These are phyloP conservation scores for Colletotrichum orbiculare DNA, from an alignment of 2,329 filamentous ascomycete species.

Conservation along the genomic window DNA sequence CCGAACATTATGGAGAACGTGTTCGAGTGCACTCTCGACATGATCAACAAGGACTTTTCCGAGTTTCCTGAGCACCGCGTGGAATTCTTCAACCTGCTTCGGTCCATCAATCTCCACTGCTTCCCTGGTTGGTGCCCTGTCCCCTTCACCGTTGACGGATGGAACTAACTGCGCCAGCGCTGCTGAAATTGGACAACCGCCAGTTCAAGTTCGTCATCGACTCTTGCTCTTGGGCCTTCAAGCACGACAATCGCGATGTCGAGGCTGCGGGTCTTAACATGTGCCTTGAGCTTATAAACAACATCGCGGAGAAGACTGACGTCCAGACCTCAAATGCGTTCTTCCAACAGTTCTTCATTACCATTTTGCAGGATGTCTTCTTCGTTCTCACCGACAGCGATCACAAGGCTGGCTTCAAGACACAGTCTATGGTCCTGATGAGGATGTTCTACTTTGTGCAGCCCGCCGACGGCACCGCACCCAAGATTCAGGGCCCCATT, in stretches of 20 bases:
- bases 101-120: conserved; percentile 96
- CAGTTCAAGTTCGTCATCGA: conserved; percentile 99
- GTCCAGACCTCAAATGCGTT: conserved; percentile 88
- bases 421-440: conserved; percentile 91
- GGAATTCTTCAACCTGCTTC: conserved; percentile 98
- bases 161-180: conserved; percentile 58
- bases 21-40: conserved; percentile 97
- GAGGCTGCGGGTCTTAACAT: conserved; percentile 97
- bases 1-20: conserved; percentile 98
- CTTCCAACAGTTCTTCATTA: conserved; percentile 97
- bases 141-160: neutral
- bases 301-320: conserved; percentile 90
- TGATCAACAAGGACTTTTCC: conserved; percentile 99
- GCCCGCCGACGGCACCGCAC: conserved; percentile 71
- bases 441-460: conserved; percentile 98
- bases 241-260: conserved; percentile 98
- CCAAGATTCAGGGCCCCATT: conserved; percentile 93
- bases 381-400: conserved; percentile 98
- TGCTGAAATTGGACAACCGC: conserved; percentile 92
- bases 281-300: conserved; percentile 97
- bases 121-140: conserved; percentile 74
- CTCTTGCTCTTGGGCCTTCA: conserved; percentile 99
- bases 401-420: conserved; percentile 99
- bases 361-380: conserved; percentile 97
- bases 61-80: conserved; percentile 98